Percentiles rank a stretch among this genome's conserved stretches.
Conservation (phyloP, 306 rosid genomes). For the Rubus parviflorus region DNA sequence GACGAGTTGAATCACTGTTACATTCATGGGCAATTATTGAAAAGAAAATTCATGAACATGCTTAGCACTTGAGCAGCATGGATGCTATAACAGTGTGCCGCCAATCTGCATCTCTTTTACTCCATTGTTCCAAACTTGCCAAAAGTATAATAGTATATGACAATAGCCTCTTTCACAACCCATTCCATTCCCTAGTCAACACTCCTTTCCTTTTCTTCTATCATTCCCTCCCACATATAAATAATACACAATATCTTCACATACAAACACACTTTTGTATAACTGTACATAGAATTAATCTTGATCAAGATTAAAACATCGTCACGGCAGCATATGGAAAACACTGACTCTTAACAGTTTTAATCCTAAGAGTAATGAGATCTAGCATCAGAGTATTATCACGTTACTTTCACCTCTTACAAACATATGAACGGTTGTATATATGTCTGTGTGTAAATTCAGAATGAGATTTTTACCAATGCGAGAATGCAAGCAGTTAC, state of each 20-base stretch:
- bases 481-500: constrained; percentile 95
- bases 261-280: not conserved
- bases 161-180: not conserved
- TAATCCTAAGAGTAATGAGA: not conserved
- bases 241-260: not conserved
- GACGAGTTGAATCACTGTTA: too few relatives aligned
- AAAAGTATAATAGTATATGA: not conserved
- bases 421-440: not conserved
- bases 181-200: not conserved
- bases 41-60: not conserved
- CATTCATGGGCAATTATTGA: not conserved
- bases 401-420: not conserved
- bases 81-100: not conserved
- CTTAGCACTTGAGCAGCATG: not conserved
- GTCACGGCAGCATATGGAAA: not conserved
- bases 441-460: not conserved
- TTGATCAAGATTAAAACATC: not conserved
- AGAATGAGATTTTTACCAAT: constrained; percentile 49
- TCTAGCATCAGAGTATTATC: not conserved
- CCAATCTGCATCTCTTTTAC: not conserved
- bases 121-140: not conserved
- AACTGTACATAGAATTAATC: not conserved
- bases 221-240: not conserved
- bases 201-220: not conserved
- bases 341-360: not conserved